Evolutionary conservation across 805 yeast species (phyloP).

Genomic region (Blastobotrys attinorum): DNA sequence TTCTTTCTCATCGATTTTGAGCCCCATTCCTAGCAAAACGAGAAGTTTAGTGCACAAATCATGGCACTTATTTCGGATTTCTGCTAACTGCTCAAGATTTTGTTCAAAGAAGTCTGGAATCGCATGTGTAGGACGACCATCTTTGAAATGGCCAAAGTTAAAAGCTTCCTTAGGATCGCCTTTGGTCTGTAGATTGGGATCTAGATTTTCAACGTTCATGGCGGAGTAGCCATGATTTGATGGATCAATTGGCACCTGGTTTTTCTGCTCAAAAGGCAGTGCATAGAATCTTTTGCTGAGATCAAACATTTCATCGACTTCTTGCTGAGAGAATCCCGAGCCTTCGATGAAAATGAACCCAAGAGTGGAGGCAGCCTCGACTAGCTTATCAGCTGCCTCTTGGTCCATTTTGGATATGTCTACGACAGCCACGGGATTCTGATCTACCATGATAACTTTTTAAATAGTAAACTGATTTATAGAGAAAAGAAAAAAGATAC

Average conservation of each 20-base stretch:
- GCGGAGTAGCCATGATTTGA: conserved; percentile 56
- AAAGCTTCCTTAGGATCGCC: conserved; percentile 48
- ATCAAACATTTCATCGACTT: conserved; percentile 44
- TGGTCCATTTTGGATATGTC: conserved; percentile 43
- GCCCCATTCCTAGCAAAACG: conserved; percentile 50
- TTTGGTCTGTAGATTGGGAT: conserved; percentile 28
- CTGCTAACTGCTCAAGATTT: conserved; percentile 34
- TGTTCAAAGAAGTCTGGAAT: conserved; percentile 48
- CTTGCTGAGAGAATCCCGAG: conserved; percentile 49
- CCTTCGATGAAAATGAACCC: conserved; percentile 65
- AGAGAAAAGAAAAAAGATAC: too few species aligned
- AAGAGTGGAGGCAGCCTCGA: conserved; percentile 52
- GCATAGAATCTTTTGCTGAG: conserved; percentile 45
- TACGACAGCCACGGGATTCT: conserved; percentile 26
- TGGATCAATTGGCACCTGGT: conserved; percentile 40
- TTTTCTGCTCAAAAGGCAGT: conserved; percentile 45
- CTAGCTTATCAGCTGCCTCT: conserved; percentile 42
- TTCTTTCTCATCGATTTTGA: conserved; percentile 47
- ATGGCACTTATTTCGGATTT: conserved; percentile 38
- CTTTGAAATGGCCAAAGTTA: conserved; percentile 52
- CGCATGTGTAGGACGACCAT: conserved; percentile 37
- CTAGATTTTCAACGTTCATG: conserved; percentile 45
- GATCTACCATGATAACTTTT: too few species aligned
- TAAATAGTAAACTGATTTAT: too few species aligned
- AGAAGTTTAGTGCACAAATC: conserved; percentile 43